Base-by-base conservation (phyloP, 2,329 filamentous ascomycete species). In the Stagonosporopsis rhizophila region DNA sequence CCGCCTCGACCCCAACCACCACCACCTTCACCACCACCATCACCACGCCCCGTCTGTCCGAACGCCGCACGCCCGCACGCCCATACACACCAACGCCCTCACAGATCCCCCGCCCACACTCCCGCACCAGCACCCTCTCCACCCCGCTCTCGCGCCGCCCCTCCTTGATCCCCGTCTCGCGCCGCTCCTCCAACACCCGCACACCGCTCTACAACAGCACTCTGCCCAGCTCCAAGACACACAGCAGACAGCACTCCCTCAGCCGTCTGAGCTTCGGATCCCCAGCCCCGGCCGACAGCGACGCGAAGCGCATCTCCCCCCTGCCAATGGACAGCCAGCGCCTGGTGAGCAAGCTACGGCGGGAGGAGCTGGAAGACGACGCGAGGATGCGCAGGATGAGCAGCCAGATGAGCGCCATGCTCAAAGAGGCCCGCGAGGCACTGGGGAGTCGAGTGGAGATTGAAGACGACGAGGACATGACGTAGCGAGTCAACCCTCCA, bases 341-440 rank as follows among this genome's bases (percentile, higher is more conserved):
- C 40, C 85, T 93, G 52, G 87, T 91, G 6, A 87, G 87, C n/a
- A 84, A 86, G 69, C 85, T 89, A 62, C 82, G 87, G 22, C 85
- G 86, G 46, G 89, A 90, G 55, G 92, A 96, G 67, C 82, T 87
- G 41, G 88, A 93, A 65, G 85, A 90, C 7, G 92, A 98, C 65
- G 86, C 88, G 39, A 87, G 89, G 48, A 89, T 98, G 65, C 87
- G 87, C 44, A 85, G 89, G 23, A 87, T 98, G 76, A 96, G 95
- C 71, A 83, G 86, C 44, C 87, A 90, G 66, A 79, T 98, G 44
- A 86, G 90, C 70, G 89, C 88, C 30, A 92, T 99, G 89, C 96
- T 99, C 51, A 83, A 88, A 2, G 89, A 98, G 75, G 95, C 93
- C 0, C 89, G 89, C 66, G 89, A 95, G 74, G 95, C 95, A 1